Evolutionary conservation across 768 basidiomycete genomes (phyloP).

Genomic region (Guyanaporus albipodus): DNA sequence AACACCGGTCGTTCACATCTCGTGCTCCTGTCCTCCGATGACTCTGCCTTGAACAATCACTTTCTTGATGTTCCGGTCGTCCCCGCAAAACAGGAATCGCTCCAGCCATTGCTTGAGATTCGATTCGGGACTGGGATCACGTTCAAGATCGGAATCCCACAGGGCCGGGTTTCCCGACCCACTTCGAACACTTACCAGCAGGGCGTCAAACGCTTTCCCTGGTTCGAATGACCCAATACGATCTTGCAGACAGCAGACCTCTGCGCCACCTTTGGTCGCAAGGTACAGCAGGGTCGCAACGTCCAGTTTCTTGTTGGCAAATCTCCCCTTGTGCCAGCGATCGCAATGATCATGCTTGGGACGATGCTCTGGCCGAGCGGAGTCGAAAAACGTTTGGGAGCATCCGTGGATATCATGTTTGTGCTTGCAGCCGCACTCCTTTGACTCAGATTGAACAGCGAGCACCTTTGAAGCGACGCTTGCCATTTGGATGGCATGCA

Average conservation of each 20-base stretch:
- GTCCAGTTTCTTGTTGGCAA: conserved; percentile 60
- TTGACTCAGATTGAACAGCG: conserved; percentile 41
- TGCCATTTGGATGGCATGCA: conserved; percentile 69
- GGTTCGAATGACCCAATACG: conserved; percentile 70
- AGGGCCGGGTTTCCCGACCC: conserved; percentile 54
- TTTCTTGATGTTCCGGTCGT: conserved; percentile 74
- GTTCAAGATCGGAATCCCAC: conserved; percentile 43
- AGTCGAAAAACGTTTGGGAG: not conserved
- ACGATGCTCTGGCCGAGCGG: not conserved
- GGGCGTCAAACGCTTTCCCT: conserved; percentile 90
- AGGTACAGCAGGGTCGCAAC: conserved; percentile 80
- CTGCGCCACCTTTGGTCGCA: conserved; percentile 89
- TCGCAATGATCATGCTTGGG: not conserved
- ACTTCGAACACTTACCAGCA: conserved; percentile 59
- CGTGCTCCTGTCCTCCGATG: conserved; percentile 63
- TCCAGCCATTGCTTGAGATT: conserved; percentile 62
- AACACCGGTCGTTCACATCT: conserved; percentile 5
- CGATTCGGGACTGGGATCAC: conserved; percentile 29
- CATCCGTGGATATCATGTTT: not conserved
- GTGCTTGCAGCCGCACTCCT: not conserved
- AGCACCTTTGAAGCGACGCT: conserved; percentile 79
- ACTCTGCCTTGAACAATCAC: conserved; percentile 82
- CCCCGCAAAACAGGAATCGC: conserved; percentile 81
- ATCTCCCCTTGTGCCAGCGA: conserved; percentile 22
- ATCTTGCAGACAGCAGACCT: conserved; percentile 67